Conservation (phyloP, 495 filamentous ascomycete species). For the Letharia columbiana region DNA sequence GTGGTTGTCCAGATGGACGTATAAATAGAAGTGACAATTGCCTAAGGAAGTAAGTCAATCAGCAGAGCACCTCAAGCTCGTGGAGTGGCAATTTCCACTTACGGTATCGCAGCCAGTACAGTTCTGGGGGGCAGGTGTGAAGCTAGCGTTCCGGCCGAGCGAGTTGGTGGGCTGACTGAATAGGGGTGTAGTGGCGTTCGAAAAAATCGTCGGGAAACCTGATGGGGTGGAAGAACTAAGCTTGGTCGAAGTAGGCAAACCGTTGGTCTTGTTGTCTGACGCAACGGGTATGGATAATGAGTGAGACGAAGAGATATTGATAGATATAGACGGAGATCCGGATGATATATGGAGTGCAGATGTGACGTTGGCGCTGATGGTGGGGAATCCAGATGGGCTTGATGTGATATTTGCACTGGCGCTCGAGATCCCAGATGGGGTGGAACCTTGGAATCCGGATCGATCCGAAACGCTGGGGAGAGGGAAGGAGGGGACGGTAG, state of each 20-base stretch:
- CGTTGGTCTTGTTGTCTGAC: not conserved
- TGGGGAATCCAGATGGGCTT: not conserved
- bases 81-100: not conserved
- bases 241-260: not conserved
- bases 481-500: slow-evolving; percentile 5
- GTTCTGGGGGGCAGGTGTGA: not conserved
- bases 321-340: not conserved
- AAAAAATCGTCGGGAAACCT: not conserved
- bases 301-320: not conserved
- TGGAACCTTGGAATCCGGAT: not conserved
- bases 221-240: not conserved
- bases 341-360: not conserved
- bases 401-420: too few relatives aligned
- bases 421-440: too few relatives aligned
- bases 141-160: not conserved
- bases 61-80: not conserved
- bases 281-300: not conserved
- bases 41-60: not conserved
- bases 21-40: not conserved
- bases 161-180: not conserved
- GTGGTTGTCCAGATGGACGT: slow-evolving; percentile 1
- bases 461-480: not conserved
- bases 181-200: not conserved
- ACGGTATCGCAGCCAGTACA: not conserved
- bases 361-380: not conserved